Percentiles rank a stretch among this genome's conserved stretches.
phyloP scores from a whole-genome alignment of 805 yeast species.

The Wickerhamiella kurtzmanii region DNA sequence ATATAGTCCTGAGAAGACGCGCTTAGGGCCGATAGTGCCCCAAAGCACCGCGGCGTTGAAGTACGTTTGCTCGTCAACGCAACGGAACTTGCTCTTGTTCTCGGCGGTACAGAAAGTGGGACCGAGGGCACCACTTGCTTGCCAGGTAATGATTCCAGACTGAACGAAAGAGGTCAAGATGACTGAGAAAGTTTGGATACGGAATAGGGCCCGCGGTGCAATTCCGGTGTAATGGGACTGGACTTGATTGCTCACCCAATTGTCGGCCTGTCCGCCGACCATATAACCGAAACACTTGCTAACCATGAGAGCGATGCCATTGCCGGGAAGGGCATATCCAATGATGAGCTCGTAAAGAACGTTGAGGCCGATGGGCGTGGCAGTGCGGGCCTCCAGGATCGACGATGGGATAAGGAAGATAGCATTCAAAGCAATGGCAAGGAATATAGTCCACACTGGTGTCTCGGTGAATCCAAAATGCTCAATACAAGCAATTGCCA shows the following conservation, averaged over 20 bases:
- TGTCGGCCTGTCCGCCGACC: conserved; percentile 50
- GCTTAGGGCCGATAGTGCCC: conserved; percentile 49
- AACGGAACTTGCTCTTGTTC: conserved; percentile 30
- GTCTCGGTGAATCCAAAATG: conserved; percentile 29
- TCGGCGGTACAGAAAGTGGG: conserved; percentile 26
- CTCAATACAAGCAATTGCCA: conserved; percentile 35
- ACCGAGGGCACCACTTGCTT: conserved; percentile 25
- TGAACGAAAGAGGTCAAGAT: conserved; percentile 20
- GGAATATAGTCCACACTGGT: conserved; percentile 49
- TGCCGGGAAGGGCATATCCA: conserved; percentile 45
- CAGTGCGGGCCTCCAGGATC: conserved; percentile 36
- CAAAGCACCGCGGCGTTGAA: conserved; percentile 40
- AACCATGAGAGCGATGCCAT: conserved; percentile 40
- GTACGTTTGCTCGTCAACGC: conserved; percentile 29
- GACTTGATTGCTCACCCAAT: conserved; percentile 40
- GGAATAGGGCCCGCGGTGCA: conserved; percentile 47
- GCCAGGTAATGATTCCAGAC: conserved; percentile 26
- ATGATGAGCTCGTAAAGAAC: conserved; percentile 38
- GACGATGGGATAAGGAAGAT: conserved; percentile 41
- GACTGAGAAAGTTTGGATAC: conserved; percentile 30
- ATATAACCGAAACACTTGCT: conserved; percentile 44
- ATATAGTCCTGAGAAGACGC: conserved; percentile 34
- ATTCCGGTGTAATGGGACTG: conserved; percentile 45
- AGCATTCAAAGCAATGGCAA: conserved; percentile 38
- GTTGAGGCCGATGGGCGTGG: conserved; percentile 36